Evolutionary conservation across 75 land plant genomes (phyloP), one percentile per base, ranked within the genome.

Genomic region (Ceratopteris richardii): DNA sequence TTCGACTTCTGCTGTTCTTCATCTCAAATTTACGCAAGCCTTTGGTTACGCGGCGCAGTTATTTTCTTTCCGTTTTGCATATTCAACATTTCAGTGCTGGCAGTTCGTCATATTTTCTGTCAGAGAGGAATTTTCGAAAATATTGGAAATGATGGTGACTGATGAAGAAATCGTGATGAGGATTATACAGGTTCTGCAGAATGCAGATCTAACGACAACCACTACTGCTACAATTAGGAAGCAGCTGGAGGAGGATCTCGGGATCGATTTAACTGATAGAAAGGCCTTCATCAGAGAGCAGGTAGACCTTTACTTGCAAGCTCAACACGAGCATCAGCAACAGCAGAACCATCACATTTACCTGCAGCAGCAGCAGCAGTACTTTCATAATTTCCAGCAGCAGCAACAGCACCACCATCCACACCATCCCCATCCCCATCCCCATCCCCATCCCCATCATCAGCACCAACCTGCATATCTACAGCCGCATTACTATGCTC

Each of bases 261-360:
- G 80, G 0, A 63, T 82, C 27, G 84, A 88, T 60, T 67, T 92
- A 51, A 57, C 88, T 33, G 60, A 73, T 25, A 82, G 68, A 73
- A 92, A 84, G 66, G 70, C 65, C 29, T 85, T 92, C 63, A 78
- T 92, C 29, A 54, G 94, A n/a, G 72, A 88, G 70, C 94, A 85
- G 44, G 72, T 92, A 6, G 94, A 92, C 54, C 60, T 77, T 31
- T 87, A 67, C 71, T 66, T 91, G 33, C 73, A 66, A 46, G 31
- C 52, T 37, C 79, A 81, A 54, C 47, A 60, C 27, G 20, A 57
- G 40, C 42, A 43, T 27, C 36, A 51, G 0, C 43, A 74, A 0
- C 44, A 43, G 20, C 26, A 46, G 9, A 57, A 71, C 29, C 50
- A 46, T 5, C 22, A n/a, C n/a, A n/a, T n/a, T n/a, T n/a, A 67